These are phyloP conservation scores for Clarireedia sp. DNA, from an alignment of 2,329 filamentous ascomycete species.

Conservation along the genomic window DNA sequence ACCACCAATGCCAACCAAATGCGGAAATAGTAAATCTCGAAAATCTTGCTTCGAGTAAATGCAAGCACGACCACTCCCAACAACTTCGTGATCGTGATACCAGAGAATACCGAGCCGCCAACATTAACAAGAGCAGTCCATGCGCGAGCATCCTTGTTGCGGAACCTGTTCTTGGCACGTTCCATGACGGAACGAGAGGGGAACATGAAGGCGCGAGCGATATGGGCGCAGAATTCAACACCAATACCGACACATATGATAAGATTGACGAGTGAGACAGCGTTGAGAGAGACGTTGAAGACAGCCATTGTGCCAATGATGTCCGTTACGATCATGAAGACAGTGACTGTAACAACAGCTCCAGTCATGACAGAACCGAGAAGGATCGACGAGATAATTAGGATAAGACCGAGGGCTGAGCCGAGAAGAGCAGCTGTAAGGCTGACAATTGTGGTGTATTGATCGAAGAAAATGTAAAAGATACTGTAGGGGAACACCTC, in stretches of 20 bases:
- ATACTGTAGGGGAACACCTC: slow-evolving; percentile 95
- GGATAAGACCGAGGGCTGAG: slow-evolving; percentile 77
- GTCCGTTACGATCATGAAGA: slow-evolving; percentile 88
- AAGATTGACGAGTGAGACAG: slow-evolving; percentile 89
- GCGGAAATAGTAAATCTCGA: slow-evolving; percentile 98
- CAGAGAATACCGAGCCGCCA: slow-evolving; percentile 87
- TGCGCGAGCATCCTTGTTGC: slow-evolving; percentile 73
- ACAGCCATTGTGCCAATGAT: slow-evolving; percentile 94
- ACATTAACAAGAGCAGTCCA: slow-evolving; percentile 95
- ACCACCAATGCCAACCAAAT: slow-evolving; percentile 90
- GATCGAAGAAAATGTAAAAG: slow-evolving; percentile 99
- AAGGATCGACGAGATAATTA: slow-evolving; percentile 69
- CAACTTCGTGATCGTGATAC: slow-evolving; percentile 93
- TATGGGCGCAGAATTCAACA: slow-evolving; percentile 96
- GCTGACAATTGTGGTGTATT: slow-evolving; percentile 78
- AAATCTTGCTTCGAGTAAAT: slow-evolving; percentile 95
- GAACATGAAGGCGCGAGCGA: slow-evolving; percentile 93
- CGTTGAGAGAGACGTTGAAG: slow-evolving; percentile 82
- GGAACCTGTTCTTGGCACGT: slow-evolving; percentile 67
- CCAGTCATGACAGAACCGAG: slow-evolving; percentile 80
- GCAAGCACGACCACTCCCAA: slow-evolving; percentile 86
- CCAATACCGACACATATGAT: slow-evolving; percentile 95
- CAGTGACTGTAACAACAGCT: slow-evolving; percentile 73
- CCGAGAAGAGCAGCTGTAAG: slow-evolving; percentile 74
- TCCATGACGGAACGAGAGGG: slow-evolving; percentile 78